A percentile compares a stretch with the other conserved stretches of the same genome.
These are phyloP conservation scores for Hypoxylon sp. DNA, from an alignment of 2,329 filamentous ascomycete species.

Conservation along the genomic window DNA sequence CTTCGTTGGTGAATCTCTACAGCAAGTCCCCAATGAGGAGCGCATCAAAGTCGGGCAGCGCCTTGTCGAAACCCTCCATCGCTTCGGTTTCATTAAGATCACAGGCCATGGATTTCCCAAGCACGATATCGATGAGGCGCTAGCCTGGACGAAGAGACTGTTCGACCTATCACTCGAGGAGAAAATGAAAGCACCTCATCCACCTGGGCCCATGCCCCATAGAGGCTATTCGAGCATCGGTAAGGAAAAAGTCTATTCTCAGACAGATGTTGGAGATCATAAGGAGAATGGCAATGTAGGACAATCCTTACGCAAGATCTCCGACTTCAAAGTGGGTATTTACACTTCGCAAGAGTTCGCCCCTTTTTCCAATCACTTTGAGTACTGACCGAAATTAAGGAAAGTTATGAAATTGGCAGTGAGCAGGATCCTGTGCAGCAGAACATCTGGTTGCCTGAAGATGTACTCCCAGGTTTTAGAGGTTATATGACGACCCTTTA, in stretches of 20 bases:
- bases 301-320: constrained; percentile 35
- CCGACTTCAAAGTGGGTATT: constrained; percentile 40
- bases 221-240: constrained; percentile 43
- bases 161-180: constrained; percentile 42
- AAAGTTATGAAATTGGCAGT: constrained; percentile 60
- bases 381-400: constrained; percentile 31
- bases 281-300: constrained; percentile 13
- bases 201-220: constrained; percentile 38
- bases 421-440: constrained; percentile 56
- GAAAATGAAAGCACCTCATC: constrained; percentile 44
- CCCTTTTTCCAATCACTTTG: neutral
- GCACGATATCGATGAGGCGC: constrained; percentile 33
- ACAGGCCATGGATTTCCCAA: constrained; percentile 36
- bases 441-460: constrained; percentile 62
- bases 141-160: constrained; percentile 39
- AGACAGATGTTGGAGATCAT: constrained; percentile 22
- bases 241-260: constrained; percentile 42
- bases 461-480: constrained; percentile 58
- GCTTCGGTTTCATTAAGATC: constrained; percentile 35
- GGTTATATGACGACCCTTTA: constrained; percentile 53
- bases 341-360: neutral
- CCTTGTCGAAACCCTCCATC: constrained; percentile 37
- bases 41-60: constrained; percentile 16
- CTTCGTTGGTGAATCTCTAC: constrained; percentile 6
- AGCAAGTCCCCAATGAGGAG: constrained; percentile 4